These are phyloP conservation scores for Mycena kentingensis DNA, from an alignment of 768 basidiomycete genomes.

Conservation along the genomic window DNA sequence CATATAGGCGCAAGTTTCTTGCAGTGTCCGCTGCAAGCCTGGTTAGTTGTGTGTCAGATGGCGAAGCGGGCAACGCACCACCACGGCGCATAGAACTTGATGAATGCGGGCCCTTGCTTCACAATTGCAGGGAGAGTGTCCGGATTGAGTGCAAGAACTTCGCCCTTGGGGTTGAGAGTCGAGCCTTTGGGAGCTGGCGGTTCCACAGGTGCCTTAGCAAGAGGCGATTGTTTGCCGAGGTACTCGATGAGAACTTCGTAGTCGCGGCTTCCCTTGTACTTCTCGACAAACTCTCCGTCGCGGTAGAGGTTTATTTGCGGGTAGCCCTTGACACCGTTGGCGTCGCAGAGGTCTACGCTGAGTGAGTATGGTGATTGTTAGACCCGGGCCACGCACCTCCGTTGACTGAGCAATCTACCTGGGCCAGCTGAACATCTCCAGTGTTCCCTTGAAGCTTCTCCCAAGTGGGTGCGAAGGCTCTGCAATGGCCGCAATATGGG, in stretches of 20 bases:
- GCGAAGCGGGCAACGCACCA: too few relatives aligned
- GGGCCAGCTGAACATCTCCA: constrained; percentile 66
- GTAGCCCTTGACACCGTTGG: constrained; percentile 1
- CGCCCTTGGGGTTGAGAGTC: constrained; percentile 37
- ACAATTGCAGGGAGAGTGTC: constrained; percentile 43
- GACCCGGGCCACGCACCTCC: constrained; percentile 58
- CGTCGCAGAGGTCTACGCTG: constrained; percentile 69
- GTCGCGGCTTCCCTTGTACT: constrained; percentile 46
- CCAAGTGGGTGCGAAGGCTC: constrained; percentile 82
- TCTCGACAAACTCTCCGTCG: not conserved
- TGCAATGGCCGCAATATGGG: constrained; percentile 83
- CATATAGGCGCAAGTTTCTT: constrained; percentile 89
- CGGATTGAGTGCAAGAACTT: constrained; percentile 38
- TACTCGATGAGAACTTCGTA: constrained; percentile 58
- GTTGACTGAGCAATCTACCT: constrained; percentile 77
- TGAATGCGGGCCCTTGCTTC: constrained; percentile 47
- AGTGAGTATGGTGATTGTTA: not conserved
- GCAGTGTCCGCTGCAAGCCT: constrained; percentile 95
- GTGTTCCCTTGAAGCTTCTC: constrained; percentile 59
- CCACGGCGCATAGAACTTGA: constrained; percentile 90
- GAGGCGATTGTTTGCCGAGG: constrained; percentile 45
- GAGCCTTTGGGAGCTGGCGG: constrained; percentile 11
- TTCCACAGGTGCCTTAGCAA: constrained; percentile 21
- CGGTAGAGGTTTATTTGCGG: constrained; percentile 5
- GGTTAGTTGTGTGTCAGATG: too few relatives aligned